Evolutionary conservation across 106 monocot genomes (phyloP).

Genomic region (Allium fistulosum): DNA sequence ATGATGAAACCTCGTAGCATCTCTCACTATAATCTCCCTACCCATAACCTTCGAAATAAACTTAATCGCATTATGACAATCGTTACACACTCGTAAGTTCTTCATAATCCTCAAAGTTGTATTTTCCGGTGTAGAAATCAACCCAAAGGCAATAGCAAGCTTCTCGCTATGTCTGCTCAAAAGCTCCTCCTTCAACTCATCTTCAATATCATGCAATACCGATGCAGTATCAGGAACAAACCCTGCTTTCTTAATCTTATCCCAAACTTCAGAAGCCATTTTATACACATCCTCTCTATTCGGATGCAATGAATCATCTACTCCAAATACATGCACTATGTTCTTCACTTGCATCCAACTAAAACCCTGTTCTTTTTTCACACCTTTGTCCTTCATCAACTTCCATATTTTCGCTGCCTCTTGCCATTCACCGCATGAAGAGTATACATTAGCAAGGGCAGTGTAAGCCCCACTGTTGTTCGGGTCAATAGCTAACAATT

Average conservation of each 20-base stretch:
- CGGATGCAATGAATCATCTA: conserved; percentile 58
- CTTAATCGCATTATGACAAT: conserved; percentile 80
- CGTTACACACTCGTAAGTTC: conserved; percentile 83
- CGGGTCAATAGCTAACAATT: conserved; percentile 54
- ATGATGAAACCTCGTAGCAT: conserved; percentile 86
- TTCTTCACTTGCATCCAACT: conserved; percentile 69
- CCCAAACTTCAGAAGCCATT: conserved; percentile 53
- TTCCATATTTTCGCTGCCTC: conserved; percentile 75
- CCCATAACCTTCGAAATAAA: conserved; percentile 41
- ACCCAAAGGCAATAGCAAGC: conserved; percentile 76
- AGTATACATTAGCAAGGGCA: conserved; percentile 83
- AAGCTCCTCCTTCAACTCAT: conserved; percentile 74
- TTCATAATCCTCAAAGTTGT: conserved; percentile 77
- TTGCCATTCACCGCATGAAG: conserved; percentile 71
- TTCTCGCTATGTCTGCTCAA: conserved; percentile 75
- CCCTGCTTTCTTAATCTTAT: conserved; percentile 76
- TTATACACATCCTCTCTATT: conserved; percentile 44
- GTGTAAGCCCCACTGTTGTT: conserved; percentile 84
- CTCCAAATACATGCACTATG: conserved; percentile 62
- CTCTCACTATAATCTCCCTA: conserved; percentile 82
- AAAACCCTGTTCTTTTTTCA: conserved; percentile 79
- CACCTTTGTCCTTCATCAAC: conserved; percentile 64
- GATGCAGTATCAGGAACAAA: conserved; percentile 64
- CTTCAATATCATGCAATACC: conserved; percentile 77
- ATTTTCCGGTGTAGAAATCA: conserved; percentile 64